Conservation (phyloP, 2,329 filamentous ascomycete species). For the Diplocarpon mali region DNA sequence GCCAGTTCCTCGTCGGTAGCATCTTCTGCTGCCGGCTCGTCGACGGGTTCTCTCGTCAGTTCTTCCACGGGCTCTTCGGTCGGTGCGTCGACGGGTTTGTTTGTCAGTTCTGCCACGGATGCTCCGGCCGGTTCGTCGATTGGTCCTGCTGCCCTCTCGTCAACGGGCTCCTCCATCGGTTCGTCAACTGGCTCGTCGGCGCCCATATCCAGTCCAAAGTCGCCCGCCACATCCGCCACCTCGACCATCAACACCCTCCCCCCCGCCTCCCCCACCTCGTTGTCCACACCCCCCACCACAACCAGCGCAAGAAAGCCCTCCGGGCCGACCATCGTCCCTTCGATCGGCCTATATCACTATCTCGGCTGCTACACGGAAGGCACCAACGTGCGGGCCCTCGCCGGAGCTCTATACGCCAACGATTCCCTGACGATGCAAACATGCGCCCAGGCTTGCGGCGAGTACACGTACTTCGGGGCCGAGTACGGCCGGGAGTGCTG, state of each 20-base stretch:
- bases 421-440: constrained; percentile 23
- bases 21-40: background rate
- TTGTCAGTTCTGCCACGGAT: too few species aligned
- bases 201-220: background rate
- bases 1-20: constrained; percentile 2
- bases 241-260: background rate
- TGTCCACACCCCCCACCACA: background rate
- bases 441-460: constrained; percentile 18
- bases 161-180: background rate
- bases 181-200: too few species aligned
- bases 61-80: constrained; percentile 1
- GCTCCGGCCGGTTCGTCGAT: too few species aligned
- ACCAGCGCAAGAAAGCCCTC: constrained; percentile 1
- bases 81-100: too few species aligned
- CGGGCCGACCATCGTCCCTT: constrained; percentile 12
- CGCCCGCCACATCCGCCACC: background rate
- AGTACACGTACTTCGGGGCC: constrained; percentile 15
- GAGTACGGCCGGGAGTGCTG: constrained; percentile 17
- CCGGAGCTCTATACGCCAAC: constrained; percentile 11
- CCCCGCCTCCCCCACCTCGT: background rate
- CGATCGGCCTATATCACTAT: constrained; percentile 16
- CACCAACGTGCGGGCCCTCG: constrained; percentile 18
- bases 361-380: constrained; percentile 26
- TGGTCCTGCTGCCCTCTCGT: background rate
- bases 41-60: background rate